These are phyloP conservation scores for Globisporangium echinulatum DNA, from an alignment of 352 stramenopile species.

Conservation along the genomic window DNA sequence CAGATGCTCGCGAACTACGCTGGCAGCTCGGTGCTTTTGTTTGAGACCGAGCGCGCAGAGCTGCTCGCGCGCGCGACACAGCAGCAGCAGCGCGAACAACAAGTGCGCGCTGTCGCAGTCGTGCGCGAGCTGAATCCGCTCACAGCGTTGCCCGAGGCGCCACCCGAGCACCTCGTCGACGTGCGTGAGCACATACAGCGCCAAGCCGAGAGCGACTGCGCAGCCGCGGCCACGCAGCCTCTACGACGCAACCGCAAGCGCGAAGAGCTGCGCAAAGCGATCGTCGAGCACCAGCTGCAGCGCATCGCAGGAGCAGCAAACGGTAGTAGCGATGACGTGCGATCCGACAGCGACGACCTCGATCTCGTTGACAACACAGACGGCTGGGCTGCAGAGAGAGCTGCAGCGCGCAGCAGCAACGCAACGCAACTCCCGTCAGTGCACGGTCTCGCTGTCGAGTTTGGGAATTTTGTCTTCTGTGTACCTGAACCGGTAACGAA, in stretches of 20 bases:
- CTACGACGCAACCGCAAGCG: conserved; percentile 17
- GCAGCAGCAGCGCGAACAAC: conserved; percentile 4
- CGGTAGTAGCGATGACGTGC: no score
- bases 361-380: background rate
- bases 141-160: conserved; percentile 26
- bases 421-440: conserved; percentile 17
- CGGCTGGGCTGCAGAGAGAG: no score
- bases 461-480: conserved; percentile 32
- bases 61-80: conserved; percentile 11
- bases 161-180: conserved; percentile 32
- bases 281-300: conserved; percentile 17
- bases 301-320: background rate
- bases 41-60: conserved; percentile 33
- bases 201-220: background rate
- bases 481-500: background rate
- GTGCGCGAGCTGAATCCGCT: conserved; percentile 32
- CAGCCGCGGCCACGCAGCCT: background rate
- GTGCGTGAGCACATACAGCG: background rate
- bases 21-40: conserved; percentile 38
- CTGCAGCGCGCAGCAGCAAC: background rate
- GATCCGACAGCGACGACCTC: background rate
- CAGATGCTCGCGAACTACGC: conserved; percentile 46
- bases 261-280: conserved; percentile 23
- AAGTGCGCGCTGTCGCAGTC: conserved; percentile 6
- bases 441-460: conserved; percentile 19